Conservation (phyloP, 139 green algal genomes). For the Micractinium conductrix region DNA sequence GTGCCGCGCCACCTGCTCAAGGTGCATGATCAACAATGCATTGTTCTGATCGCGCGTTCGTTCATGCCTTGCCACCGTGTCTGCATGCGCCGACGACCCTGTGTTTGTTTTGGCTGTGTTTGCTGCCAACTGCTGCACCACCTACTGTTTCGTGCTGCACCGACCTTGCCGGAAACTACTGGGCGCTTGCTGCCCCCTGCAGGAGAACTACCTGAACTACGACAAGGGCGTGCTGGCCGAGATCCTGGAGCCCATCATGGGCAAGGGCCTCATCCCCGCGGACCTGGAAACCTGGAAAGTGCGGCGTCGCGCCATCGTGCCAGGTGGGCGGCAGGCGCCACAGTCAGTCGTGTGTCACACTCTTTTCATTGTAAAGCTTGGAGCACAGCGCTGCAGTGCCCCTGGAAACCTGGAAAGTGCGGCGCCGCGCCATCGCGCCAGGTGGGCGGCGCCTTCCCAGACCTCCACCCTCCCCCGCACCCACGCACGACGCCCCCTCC, state of each 20-base stretch:
- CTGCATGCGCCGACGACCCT: no score
- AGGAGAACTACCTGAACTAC: constrained; percentile 95
- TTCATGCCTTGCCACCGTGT: no score
- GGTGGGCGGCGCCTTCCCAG: constrained; percentile 7
- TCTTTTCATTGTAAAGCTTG: neutral
- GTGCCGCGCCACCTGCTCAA: no score
- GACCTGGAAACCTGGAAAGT: constrained; percentile 91
- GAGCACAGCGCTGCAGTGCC: constrained; percentile 33
- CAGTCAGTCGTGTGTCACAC: no score
- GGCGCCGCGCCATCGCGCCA: constrained; percentile 90
- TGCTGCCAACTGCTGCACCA: no score
- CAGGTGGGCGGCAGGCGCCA: constrained; percentile 50
- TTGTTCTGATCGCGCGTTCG: no score
- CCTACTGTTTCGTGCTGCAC: neutral
- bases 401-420: constrained; percentile 87
- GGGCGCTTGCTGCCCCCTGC: neutral
- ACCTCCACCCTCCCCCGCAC: neutral
- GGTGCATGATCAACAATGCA: no score
- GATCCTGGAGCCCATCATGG: constrained; percentile 99
- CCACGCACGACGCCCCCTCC: neutral
- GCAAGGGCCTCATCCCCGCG: constrained; percentile 97
- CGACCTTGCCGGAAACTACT: neutral
- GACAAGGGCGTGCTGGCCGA: constrained; percentile 98
- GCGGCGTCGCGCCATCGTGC: constrained; percentile 88
- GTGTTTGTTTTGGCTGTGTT: no score